Conservation (phyloP, 257 asterid genomes). For the Rauvolfia tetraphylla region DNA sequence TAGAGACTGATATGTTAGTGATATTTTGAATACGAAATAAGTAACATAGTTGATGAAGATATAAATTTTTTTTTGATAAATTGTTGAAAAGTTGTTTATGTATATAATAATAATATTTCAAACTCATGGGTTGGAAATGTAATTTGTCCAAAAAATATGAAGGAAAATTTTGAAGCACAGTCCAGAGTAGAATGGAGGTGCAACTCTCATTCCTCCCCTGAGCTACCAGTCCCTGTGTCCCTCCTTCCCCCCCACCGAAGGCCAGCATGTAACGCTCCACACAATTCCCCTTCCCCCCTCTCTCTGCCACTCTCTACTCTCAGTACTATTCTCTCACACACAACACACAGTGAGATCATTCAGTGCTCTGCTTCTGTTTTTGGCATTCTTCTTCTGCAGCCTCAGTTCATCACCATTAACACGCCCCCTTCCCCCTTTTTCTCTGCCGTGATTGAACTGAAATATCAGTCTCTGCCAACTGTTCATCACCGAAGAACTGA, state of each 20-base stretch:
- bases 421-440: neutral
- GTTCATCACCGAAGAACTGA: slow-evolving; percentile 11
- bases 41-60: too few species aligned
- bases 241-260: neutral
- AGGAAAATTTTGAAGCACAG: neutral
- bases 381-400: neutral
- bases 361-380: neutral
- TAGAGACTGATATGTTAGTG: too few species aligned
- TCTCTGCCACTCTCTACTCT: slow-evolving; percentile 4
- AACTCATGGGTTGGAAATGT: neutral
- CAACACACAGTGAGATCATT: neutral
- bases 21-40: too few species aligned
- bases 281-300: slow-evolving; percentile 12
- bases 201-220: slow-evolving; percentile 1
- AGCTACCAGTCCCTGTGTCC: neutral
- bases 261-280: slow-evolving; percentile 18
- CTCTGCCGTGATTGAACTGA: neutral
- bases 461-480: slow-evolving; percentile 11
- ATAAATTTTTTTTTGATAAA: too few species aligned
- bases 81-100: too few species aligned
- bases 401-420: neutral
- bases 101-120: neutral
- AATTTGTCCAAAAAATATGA: neutral
- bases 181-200: neutral
- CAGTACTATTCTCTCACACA: neutral